Evolutionary conservation across 164 flowering plant species (phyloP).

Genomic region (Berberis vulgaris): DNA sequence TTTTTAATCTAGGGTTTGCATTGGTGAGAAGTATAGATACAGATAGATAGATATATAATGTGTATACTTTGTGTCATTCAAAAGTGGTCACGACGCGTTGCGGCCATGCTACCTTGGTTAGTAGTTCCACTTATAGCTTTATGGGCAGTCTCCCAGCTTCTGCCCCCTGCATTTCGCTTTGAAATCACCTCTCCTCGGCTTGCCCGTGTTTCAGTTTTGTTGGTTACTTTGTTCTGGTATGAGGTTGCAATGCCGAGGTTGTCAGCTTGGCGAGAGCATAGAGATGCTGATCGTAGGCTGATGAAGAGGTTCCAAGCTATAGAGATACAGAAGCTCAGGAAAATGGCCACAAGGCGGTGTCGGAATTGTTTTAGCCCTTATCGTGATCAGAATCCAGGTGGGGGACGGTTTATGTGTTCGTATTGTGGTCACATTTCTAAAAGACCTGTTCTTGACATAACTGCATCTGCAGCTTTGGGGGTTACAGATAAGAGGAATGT

Average conservation of each 20-base stretch:
- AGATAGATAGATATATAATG: slow-evolving; percentile 55
- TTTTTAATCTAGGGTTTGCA: background rate
- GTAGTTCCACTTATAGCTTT: slow-evolving; percentile 83
- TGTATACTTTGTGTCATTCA: slow-evolving; percentile 94
- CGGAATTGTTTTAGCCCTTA: slow-evolving; percentile 84
- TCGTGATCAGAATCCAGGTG: slow-evolving; percentile 88
- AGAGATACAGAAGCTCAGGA: slow-evolving; percentile 78
- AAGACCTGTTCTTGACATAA: slow-evolving; percentile 84
- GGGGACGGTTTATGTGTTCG: slow-evolving; percentile 88
- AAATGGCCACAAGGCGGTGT: slow-evolving; percentile 79
- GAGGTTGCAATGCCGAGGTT: slow-evolving; percentile 95
- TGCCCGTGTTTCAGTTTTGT: slow-evolving; percentile 78
- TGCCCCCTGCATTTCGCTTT: slow-evolving; percentile 81
- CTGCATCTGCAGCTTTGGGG: slow-evolving; percentile 47
- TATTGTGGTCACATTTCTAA: slow-evolving; percentile 94
- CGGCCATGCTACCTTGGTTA: slow-evolving; percentile 97
- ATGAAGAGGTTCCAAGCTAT: slow-evolving; percentile 72
- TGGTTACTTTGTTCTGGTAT: slow-evolving; percentile 91
- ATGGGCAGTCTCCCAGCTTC: slow-evolving; percentile 86
- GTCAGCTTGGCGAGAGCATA: slow-evolving; percentile 71
- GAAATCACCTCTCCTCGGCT: slow-evolving; percentile 86
- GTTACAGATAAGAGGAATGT: slow-evolving; percentile 43
- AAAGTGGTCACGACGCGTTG: slow-evolving; percentile 92
- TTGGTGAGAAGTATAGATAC: slow-evolving; percentile 19
- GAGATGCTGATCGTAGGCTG: slow-evolving; percentile 69